These are phyloP conservation scores for Fusarium odoratissimum DNA, from an alignment of 2,329 filamentous ascomycete species.

Conservation along the genomic window DNA sequence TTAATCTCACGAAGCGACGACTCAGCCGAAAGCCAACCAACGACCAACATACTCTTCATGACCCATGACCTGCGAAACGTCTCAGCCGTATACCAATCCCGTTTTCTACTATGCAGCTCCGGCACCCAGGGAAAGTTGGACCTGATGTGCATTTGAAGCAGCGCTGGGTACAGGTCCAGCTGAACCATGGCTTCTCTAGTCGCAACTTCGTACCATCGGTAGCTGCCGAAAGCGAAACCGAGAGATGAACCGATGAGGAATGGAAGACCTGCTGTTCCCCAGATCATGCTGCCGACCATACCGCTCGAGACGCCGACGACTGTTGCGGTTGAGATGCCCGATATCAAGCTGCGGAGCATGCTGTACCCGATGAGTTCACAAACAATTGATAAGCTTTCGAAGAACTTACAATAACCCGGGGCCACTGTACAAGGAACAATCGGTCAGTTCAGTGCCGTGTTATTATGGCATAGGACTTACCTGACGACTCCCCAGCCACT, in stretches of 20 bases:
- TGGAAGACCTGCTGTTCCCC: background rate
- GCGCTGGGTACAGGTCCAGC: background rate
- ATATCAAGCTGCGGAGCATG: conserved; percentile 3
- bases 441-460: background rate
- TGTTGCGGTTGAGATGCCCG: background rate
- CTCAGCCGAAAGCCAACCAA: conserved; percentile 14
- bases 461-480: background rate
- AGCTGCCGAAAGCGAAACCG: conserved; percentile 2
- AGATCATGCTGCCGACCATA: conserved; percentile 11
- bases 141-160: background rate
- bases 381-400: fast-evolving
- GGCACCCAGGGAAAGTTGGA: conserved; percentile 9
- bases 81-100: background rate
- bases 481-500: conserved; percentile 15
- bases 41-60: conserved; percentile 4
- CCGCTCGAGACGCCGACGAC: conserved; percentile 1
- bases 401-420: conserved; percentile 11
- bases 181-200: conserved; percentile 10
- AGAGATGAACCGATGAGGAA: conserved; percentile 3
- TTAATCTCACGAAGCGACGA: background rate
- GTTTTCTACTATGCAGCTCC: background rate
- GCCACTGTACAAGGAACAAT: background rate
- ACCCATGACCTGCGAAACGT: background rate
- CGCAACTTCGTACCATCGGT: conserved; percentile 3
- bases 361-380: fast-evolving